phyloP scores from a whole-genome alignment of 345 rosid genomes.

The Mercurialis annua region DNA sequence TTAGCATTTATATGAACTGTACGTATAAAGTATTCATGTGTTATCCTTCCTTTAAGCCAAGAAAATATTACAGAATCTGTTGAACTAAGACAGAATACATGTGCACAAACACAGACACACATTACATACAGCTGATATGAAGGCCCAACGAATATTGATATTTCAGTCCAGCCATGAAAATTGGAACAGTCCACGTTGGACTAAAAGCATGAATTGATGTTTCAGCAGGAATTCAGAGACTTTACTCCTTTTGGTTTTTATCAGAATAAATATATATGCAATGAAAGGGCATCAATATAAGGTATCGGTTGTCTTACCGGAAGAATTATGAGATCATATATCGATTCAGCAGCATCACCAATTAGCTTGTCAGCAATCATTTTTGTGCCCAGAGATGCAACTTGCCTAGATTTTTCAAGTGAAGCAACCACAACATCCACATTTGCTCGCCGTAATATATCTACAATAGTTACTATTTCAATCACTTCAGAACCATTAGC shows the following conservation, averaged over 20 bases:
- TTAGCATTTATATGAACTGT: background rate
- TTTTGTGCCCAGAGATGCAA: conserved; percentile 73
- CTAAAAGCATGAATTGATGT: background rate
- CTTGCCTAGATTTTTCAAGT: conserved; percentile 54
- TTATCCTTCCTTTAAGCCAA: background rate
- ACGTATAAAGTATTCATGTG: background rate
- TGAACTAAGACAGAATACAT: background rate
- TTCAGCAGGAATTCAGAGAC: background rate
- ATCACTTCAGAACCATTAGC: conserved; percentile 85
- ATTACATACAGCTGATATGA: background rate
- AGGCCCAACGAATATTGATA: background rate
- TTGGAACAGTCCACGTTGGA: background rate
- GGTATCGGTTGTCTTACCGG: conserved; percentile 47
- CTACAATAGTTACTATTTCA: conserved; percentile 66
- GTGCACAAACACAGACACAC: too few species aligned
- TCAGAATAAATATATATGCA: conserved; percentile 17
- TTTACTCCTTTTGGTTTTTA: conserved; percentile 1
- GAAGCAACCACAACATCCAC: conserved; percentile 83
- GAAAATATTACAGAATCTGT: background rate
- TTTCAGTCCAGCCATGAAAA: background rate
- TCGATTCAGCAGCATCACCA: conserved; percentile 47
- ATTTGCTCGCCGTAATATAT: conserved; percentile 78
- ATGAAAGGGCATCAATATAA: background rate
- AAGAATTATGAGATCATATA: conserved; percentile 75
- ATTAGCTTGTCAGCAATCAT: conserved; percentile 76